Percentiles rank a stretch among this genome's conserved stretches.
Conservation (phyloP, 1,284 basidiomycete species). For the Coniophora puteana region DNA sequence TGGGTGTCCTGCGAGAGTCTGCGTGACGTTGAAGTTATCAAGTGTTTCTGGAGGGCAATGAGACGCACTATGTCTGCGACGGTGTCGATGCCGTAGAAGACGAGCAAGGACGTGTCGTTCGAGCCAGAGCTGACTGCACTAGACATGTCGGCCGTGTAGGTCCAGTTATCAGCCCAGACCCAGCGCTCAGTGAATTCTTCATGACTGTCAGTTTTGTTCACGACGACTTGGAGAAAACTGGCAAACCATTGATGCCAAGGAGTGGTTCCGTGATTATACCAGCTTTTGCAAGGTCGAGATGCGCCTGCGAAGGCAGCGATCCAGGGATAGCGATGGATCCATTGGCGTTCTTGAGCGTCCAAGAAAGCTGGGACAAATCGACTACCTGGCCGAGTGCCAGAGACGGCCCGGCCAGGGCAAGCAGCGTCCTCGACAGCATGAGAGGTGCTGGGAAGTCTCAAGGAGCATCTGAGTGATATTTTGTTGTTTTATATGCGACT, state of each 20-base stretch:
- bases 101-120: constrained; percentile 37
- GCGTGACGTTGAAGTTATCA: not conserved
- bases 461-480: too few species aligned
- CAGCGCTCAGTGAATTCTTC: constrained; percentile 54
- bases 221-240: not conserved
- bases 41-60: constrained; percentile 1
- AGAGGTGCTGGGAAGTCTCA: too few species aligned
- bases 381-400: too few species aligned
- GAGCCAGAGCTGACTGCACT: constrained; percentile 10
- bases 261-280: not conserved
- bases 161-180: constrained; percentile 58
- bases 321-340: not conserved
- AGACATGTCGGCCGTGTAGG: constrained; percentile 51
- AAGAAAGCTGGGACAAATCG: not conserved
- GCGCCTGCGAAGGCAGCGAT: not conserved
- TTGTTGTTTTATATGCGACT: too few species aligned
- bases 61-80: constrained; percentile 46
- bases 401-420: not conserved
- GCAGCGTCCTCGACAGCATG: not conserved
- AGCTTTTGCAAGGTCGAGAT: not conserved
- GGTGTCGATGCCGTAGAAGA: constrained; percentile 57
- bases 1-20: constrained; percentile 47
- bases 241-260: not conserved
- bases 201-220: not conserved
- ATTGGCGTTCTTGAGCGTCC: not conserved